These are phyloP conservation scores for Xylariaceae sp. DNA, from an alignment of 2,329 filamentous ascomycete genomes.

Conservation along the genomic window DNA sequence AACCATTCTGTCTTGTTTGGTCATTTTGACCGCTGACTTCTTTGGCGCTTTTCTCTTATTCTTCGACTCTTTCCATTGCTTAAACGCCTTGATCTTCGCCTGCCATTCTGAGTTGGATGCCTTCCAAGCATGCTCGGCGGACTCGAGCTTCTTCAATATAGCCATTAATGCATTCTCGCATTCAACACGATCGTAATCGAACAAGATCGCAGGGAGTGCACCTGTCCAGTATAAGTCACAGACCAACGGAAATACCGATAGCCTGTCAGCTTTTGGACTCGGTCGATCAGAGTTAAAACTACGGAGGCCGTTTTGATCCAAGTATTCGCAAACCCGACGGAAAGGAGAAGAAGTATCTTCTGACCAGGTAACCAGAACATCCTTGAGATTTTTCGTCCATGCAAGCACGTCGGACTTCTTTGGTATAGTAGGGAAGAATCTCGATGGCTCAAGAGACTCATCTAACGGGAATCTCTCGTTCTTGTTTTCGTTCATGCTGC, in stretches of 20 bases:
- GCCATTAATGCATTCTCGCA: conserved; percentile 58
- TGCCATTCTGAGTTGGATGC: conserved; percentile 56
- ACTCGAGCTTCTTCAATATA: conserved; percentile 50
- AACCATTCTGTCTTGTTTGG: conserved; percentile 43
- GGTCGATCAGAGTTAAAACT: too few relatives aligned
- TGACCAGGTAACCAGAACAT: conserved; percentile 58
- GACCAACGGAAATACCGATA: conserved; percentile 46
- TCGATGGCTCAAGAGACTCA: conserved; percentile 45
- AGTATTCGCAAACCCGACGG: conserved; percentile 39
- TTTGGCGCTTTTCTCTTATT: conserved; percentile 35
- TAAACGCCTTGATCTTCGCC: conserved; percentile 53
- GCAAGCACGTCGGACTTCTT: conserved; percentile 61
- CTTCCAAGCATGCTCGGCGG: conserved; percentile 55
- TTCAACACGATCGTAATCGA: conserved; percentile 66
- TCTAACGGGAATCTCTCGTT: conserved; percentile 48
- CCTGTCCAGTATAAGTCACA: conserved; percentile 57
- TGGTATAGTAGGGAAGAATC: conserved; percentile 47
- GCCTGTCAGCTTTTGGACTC: neutral
- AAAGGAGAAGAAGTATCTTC: conserved; percentile 44
- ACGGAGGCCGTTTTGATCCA: too few relatives aligned
- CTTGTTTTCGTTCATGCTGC: conserved; percentile 56
- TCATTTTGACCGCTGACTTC: conserved; percentile 36
- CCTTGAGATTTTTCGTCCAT: conserved; percentile 63
- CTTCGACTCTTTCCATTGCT: conserved; percentile 51
- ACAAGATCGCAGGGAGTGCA: conserved; percentile 69